Evolutionary conservation across 108 stramenopile species (phyloP), one percentile per base, ranked within the genome.

Genomic region (Nitzschia putrida): DNA sequence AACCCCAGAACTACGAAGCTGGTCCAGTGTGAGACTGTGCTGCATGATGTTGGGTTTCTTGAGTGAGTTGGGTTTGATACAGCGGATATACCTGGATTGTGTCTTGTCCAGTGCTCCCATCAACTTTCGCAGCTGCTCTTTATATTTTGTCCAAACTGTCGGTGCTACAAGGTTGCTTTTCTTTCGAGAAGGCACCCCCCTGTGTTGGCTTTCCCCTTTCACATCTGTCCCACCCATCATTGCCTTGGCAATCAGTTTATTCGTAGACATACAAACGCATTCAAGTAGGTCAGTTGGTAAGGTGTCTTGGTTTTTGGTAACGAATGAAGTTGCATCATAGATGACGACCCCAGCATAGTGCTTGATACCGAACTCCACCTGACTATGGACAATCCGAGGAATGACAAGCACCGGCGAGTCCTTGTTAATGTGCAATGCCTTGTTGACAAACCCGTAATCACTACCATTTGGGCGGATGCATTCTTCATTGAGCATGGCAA

Each of bases 401-500:
- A 85, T 66, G 11, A 88, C 47, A 9, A 76, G 53, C 2, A 16
- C 14, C 12, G 37, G 25, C 23, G 59, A 60, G 12, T 39, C 38
- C 7, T 14, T 14, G 24, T 70, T 57, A 0, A 66, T 64, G 60
- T 82, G 69, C n/a, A 51, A 11, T 18, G 66, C 21, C 61, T 89
- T 89, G 65, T 77, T 78, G 9, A 94, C 93, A 60, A 87, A 94
- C 24, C 66, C 61, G 39, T 74, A 72, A 68, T 95, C 93, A 41
- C 74, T 88, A 2, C 95, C 96, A 23, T 81, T 83, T 8, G 88
- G 87, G 22, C 85, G 79, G 40, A 93, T 64, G 80, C 97, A 97
- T 71, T 97, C 96, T 70, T 98, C 98, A 67, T 97, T 96, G 22
- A 99, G 81, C 72, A 84, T 84, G 34, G 70, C 80, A 11, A 99